Percentiles rank a stretch among this genome's conserved stretches.
These are phyloP conservation scores for Moricandia moricandioides DNA, from an alignment of 345 rosid species.

Conservation along the genomic window DNA sequence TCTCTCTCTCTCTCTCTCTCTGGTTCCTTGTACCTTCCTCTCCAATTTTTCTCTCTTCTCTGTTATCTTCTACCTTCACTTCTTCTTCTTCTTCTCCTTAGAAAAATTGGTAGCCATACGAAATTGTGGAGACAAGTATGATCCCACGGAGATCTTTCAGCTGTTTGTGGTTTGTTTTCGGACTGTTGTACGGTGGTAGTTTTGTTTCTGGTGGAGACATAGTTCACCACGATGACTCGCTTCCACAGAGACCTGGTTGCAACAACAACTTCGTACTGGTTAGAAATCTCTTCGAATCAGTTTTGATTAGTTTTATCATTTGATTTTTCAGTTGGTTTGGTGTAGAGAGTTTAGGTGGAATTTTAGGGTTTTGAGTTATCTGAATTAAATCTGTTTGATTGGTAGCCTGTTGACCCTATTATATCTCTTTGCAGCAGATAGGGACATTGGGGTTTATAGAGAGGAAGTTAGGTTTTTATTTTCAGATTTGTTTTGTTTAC, in stretches of 20 bases:
- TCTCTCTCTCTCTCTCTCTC: constrained; percentile 13
- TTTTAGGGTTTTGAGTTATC: not conserved
- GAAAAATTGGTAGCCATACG: not conserved
- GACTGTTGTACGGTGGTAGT: constrained; percentile 38
- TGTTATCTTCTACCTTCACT: not conserved
- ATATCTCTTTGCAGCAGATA: not conserved
- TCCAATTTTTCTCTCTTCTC: constrained; percentile 16
- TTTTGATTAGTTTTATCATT: too few species aligned
- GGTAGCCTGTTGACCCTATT: not conserved
- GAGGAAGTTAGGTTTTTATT: not conserved
- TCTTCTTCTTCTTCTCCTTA: not conserved
- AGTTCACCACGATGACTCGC: constrained; percentile 75
- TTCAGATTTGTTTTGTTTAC: not conserved
- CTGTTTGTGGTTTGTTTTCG: constrained; percentile 20
- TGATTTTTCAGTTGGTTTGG: not conserved
- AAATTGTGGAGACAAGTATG: constrained; percentile 4
- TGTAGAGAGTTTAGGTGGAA: not conserved
- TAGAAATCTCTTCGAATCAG: not conserved
- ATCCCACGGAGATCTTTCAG: constrained; percentile 4
- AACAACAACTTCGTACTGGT: constrained; percentile 93
- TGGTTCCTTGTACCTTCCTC: constrained; percentile 21
- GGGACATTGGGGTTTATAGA: not conserved
- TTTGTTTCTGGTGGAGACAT: constrained; percentile 71
- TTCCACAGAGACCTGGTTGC: constrained; percentile 87
- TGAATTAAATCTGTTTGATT: constrained; percentile 1